These are phyloP conservation scores for Xylaria arbuscula DNA, from an alignment of 2,329 filamentous ascomycete genomes.

Conservation along the genomic window DNA sequence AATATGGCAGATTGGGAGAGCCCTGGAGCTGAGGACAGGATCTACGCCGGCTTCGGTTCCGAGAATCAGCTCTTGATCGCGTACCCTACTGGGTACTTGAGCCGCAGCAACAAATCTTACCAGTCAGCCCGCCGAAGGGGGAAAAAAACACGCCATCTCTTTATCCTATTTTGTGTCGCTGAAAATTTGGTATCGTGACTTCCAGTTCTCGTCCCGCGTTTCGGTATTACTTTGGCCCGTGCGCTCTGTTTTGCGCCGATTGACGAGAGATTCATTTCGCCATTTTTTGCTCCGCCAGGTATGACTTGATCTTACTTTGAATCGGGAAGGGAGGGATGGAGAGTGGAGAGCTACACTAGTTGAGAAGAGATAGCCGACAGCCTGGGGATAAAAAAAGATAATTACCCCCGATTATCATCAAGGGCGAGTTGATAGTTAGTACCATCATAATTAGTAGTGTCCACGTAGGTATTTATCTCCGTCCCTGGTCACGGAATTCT, in stretches of 20 bases:
- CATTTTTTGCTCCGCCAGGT: conserved; percentile 10
- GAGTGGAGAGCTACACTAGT: conserved; percentile 1
- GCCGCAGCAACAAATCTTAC: conserved; percentile 4
- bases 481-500: neutral
- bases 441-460: neutral
- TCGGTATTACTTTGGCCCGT: neutral
- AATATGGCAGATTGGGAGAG: neutral
- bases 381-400: conserved; percentile 6
- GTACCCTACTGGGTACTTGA: neutral
- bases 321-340: conserved; percentile 2
- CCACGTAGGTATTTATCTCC: neutral
- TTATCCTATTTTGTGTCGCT: neutral
- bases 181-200: neutral
- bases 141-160: conserved; percentile 8
- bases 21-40: conserved; percentile 8
- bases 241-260: neutral
- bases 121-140: neutral
- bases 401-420: neutral
- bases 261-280: conserved; percentile 14
- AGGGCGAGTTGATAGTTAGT: neutral
- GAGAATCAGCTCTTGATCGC: conserved; percentile 19
- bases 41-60: conserved; percentile 1
- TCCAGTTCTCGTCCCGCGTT: neutral
- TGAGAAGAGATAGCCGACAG: conserved; percentile 30
- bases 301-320: conserved; percentile 15